Evolutionary conservation across 1,284 basidiomycete genomes (phyloP).

Genomic region (Ganoderma lucidum): DNA sequence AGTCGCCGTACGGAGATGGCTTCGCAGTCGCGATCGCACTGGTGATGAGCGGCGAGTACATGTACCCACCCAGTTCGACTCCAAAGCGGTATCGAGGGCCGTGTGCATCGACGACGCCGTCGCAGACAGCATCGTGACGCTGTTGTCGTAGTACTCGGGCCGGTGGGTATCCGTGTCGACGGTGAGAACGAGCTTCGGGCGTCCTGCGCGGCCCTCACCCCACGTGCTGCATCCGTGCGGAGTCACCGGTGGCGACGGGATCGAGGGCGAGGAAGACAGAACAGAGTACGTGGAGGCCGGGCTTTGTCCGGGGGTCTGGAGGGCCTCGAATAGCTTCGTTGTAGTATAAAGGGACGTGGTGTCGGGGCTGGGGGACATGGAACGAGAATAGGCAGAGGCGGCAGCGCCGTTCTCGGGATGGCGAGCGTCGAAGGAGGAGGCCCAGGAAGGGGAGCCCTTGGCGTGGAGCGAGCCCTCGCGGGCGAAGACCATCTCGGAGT

Average conservation of each 20-base stretch:
- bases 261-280: constrained; percentile 41
- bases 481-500: constrained; percentile 69
- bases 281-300: constrained; percentile 41
- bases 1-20: constrained; percentile 33
- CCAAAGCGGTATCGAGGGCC: constrained; percentile 77
- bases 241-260: constrained; percentile 47
- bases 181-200: constrained; percentile 53
- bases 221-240: constrained; percentile 52
- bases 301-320: constrained; percentile 37
- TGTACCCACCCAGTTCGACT: constrained; percentile 43
- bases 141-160: constrained; percentile 61
- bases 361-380: constrained; percentile 37
- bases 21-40: constrained; percentile 37
- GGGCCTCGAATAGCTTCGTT: constrained; percentile 37
- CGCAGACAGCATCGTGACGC: constrained; percentile 57
- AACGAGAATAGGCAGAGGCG: constrained; percentile 39
- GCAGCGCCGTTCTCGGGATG: constrained; percentile 18
- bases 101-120: constrained; percentile 74
- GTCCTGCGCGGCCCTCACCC: constrained; percentile 45
- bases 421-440: constrained; percentile 44
- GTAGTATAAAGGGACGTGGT: constrained; percentile 36
- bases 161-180: constrained; percentile 66
- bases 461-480: constrained; percentile 45
- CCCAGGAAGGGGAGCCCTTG: constrained; percentile 46
- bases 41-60: constrained; percentile 37